A percentile compares a stretch with the other conserved stretches of the same genome.
Conservation (phyloP, 441 rosid genomes). For the Populus hybrid region DNA sequence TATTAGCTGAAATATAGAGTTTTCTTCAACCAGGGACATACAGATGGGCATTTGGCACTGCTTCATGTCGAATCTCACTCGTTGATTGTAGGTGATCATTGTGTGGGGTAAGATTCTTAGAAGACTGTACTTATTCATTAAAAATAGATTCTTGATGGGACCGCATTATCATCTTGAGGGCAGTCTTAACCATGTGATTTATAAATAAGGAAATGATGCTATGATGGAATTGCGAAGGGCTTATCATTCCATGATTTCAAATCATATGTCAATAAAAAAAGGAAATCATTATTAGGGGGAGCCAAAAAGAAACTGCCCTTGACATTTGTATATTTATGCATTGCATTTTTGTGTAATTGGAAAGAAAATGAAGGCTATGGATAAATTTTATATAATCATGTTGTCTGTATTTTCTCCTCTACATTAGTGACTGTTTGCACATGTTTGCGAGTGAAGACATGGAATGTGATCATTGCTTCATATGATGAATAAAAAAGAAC, state of each 20-base stretch:
- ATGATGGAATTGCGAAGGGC: neutral
- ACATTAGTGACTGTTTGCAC: neutral
- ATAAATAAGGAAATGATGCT: neutral
- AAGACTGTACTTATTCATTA: neutral
- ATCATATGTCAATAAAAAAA: neutral
- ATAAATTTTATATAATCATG: neutral
- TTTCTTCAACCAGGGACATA: constrained; percentile 75
- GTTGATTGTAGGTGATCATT: constrained; percentile 88
- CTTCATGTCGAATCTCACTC: constrained; percentile 64
- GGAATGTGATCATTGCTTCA: neutral
- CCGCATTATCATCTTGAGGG: neutral
- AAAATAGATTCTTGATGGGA: neutral
- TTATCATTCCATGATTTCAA: neutral
- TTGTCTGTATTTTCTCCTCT: neutral
- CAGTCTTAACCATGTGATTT: neutral
- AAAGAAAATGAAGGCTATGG: neutral
- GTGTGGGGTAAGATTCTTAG: constrained; percentile 69
- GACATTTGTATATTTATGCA: neutral
- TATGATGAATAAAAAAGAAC: neutral
- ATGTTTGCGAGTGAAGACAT: neutral
- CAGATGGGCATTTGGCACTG: constrained; percentile 83
- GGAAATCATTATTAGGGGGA: neutral
- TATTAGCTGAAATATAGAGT: constrained; percentile 5
- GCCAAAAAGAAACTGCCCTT: neutral
- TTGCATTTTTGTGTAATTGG: neutral